Base-by-base conservation (phyloP, 495 filamentous ascomycete genomes). In the Podospora pseudoanserina region DNA sequence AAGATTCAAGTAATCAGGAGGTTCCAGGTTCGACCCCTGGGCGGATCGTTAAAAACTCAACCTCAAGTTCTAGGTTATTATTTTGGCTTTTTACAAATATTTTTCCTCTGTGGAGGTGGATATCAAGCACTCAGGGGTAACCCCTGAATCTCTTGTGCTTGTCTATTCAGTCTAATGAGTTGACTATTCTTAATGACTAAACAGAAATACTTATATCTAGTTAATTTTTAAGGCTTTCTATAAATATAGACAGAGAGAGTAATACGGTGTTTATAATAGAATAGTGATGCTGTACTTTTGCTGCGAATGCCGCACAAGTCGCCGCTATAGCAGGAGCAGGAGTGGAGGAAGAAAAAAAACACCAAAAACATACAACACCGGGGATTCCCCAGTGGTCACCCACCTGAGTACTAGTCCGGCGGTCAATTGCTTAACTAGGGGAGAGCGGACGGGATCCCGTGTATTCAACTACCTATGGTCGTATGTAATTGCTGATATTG, bases 371-470 rank as follows among this genome's bases (percentile, higher is more conserved):
- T 58, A 58, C 55, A 58, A 58, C 55, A 58, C 55, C 55, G 11
- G n/a, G 55, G 55, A 58, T 58, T 58, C 55, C 55, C 55, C 55
- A 58, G 55, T 58, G 55, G 55, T 19, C 55, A 58, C 55, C 55
- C 55, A 58, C 55, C 55, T 58, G 55, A 58, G 55, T 58, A 58
- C 55, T 58, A 1, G n/a, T 58, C n/a, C 11, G n/a, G 55, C 55
- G 16, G 23, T 58, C 55, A 58, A 18, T 58, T 15, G 69, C 55
- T 79, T 80, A 74, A 76, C 78, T 77, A 82, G 74, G 80, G 80
- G 75, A 80, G 81, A 84, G 79, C 81, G 79, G 79, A 83, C 81
- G 81, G 81, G 81, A 82, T 80, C 76, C 80, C 79, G 78, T 15
- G 55, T 20, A 15, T 26, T 58, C 55, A 15, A 58, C 55, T 58